Percentiles rank a stretch among this genome's conserved stretches.
phyloP scores from a whole-genome alignment of 495 filamentous ascomycete genomes.

The Umbilicaria muhlenbergii region DNA sequence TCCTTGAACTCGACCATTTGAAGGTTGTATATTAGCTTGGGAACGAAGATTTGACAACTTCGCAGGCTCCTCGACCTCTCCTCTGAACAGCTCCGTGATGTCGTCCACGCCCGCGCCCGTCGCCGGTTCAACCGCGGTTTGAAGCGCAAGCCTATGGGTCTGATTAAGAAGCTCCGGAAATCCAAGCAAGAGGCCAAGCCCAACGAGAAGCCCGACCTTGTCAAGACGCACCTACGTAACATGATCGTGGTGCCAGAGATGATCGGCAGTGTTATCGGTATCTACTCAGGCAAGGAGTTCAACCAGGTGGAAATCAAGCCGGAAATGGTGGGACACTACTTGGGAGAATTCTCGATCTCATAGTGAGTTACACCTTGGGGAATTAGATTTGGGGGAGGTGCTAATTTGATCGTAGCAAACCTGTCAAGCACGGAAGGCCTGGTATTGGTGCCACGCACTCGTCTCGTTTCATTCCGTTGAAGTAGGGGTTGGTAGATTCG shows the following conservation, averaged over 20 bases:
- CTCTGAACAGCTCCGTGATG: slow-evolving; percentile 96
- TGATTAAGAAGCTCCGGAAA: slow-evolving; percentile 99
- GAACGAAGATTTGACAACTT: slow-evolving; percentile 12
- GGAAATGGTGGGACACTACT: slow-evolving; percentile 99
- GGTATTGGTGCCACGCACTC: slow-evolving; percentile 99
- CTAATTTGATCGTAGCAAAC: slow-evolving; percentile 56
- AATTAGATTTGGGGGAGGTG: slow-evolving; percentile 3
- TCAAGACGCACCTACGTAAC: slow-evolving; percentile 97
- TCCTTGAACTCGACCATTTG: slow-evolving; percentile 5
- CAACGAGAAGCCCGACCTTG: slow-evolving; percentile 98
- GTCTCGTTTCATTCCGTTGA: slow-evolving; percentile 99
- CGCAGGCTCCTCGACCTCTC: slow-evolving; percentile 89
- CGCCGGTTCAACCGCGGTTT: slow-evolving; percentile 98
- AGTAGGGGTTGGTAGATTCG: slow-evolving; percentile 42
- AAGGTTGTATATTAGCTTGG: slow-evolving; percentile 13
- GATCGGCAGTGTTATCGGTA: slow-evolving; percentile 94
- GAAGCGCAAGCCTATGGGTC: slow-evolving; percentile 99
- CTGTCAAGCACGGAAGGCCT: slow-evolving; percentile 99
- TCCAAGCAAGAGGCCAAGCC: slow-evolving; percentile 99
- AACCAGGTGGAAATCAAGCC: slow-evolving; percentile 99
- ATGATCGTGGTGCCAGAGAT: slow-evolving; percentile 99
- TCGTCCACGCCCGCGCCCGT: slow-evolving; percentile 96
- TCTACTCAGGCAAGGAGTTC: slow-evolving; percentile 99
- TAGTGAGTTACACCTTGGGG: slow-evolving; percentile 55
- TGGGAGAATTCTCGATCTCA: slow-evolving; percentile 97